Conservation (phyloP, 768 basidiomycete genomes). For the Chiua virens region DNA sequence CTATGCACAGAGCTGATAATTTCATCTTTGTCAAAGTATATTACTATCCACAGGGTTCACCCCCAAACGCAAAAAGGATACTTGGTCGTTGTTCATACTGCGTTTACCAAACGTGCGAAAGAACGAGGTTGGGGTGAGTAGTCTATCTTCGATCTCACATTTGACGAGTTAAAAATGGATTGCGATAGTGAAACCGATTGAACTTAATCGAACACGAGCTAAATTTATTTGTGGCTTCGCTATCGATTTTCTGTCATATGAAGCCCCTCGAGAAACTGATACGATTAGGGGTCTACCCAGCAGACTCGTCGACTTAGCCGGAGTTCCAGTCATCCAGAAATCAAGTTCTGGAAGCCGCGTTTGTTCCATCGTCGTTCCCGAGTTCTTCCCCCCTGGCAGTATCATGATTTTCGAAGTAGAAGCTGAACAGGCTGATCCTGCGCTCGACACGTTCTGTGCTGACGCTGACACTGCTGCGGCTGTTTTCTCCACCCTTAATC, state of each 20-base stretch:
- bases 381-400: constrained; percentile 92
- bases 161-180: neutral
- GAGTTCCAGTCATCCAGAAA: constrained; percentile 59
- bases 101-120: constrained; percentile 80
- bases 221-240: constrained; percentile 80
- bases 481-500: constrained; percentile 69
- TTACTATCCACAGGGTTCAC: constrained; percentile 89
- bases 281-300: constrained; percentile 72
- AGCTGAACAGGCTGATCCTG: constrained; percentile 66
- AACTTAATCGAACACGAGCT: constrained; percentile 75
- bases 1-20: constrained; percentile 2
- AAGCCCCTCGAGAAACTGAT: constrained; percentile 45
- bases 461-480: constrained; percentile 69
- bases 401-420: constrained; percentile 92
- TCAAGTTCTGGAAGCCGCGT: constrained; percentile 67
- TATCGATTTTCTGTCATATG: constrained; percentile 66
- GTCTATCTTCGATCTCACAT: neutral
- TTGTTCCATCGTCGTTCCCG: constrained; percentile 80
- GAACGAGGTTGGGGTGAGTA: constrained; percentile 77
- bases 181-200: constrained; percentile 73
- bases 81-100: constrained; percentile 87
- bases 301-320: constrained; percentile 60
- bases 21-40: constrained; percentile 61
- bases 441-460: constrained; percentile 73
- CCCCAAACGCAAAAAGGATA: constrained; percentile 90